phyloP scores from a whole-genome alignment of 345 rosid genomes.

The Euclidium syriacum region DNA sequence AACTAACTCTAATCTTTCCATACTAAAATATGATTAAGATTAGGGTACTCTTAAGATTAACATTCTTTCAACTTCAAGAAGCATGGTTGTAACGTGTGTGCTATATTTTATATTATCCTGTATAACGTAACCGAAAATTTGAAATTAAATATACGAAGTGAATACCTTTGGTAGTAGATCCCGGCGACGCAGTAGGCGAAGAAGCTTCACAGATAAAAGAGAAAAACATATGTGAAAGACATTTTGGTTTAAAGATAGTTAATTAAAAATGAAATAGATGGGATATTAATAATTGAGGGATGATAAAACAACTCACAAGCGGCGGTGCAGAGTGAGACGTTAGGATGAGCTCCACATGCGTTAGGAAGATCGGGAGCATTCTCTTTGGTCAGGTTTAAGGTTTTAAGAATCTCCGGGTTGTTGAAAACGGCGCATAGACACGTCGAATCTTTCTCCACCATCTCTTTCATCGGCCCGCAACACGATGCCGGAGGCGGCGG shows the following conservation, averaged over 20 bases:
- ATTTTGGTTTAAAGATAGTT: background rate
- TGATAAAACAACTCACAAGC: conserved; percentile 14
- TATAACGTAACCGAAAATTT: background rate
- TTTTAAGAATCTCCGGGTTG: conserved; percentile 25
- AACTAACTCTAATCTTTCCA: background rate
- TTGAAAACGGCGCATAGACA: conserved; percentile 46
- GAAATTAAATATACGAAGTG: background rate
- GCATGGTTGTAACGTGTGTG: background rate
- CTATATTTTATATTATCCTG: background rate
- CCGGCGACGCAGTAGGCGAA: background rate
- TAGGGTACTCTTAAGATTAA: no score
- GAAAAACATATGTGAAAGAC: background rate
- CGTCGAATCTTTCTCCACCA: conserved; percentile 19
- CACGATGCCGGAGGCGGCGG: conserved; percentile 43
- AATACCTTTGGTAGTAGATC: conserved; percentile 14
- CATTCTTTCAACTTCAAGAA: background rate
- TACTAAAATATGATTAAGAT: no score
- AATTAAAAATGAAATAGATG: background rate
- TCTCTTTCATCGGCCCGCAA: conserved; percentile 43
- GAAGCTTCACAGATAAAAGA: conserved; percentile 10
- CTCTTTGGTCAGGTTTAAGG: conserved; percentile 37
- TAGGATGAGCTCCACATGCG: conserved; percentile 41
- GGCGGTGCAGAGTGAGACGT: conserved; percentile 37
- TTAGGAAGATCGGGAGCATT: conserved; percentile 45
- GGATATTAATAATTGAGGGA: background rate